These are phyloP conservation scores for Metschnikowia dekortorum DNA, from an alignment of 805 yeast genomes.

Conservation along the genomic window DNA sequence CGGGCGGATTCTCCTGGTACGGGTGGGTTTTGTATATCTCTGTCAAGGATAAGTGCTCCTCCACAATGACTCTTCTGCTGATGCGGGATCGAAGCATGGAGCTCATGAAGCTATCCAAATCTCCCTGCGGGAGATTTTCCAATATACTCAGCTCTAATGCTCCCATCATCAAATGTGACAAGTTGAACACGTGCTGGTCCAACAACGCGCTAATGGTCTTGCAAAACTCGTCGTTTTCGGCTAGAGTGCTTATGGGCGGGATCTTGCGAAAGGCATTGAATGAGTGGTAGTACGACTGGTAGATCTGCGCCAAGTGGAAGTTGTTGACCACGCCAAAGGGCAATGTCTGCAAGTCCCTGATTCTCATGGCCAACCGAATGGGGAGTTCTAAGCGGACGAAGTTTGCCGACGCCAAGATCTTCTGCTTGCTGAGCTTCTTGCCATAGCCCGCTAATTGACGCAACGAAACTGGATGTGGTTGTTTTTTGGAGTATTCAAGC, in stretches of 20 bases:
- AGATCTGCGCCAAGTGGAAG: slow-evolving; percentile 80
- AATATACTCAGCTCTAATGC: slow-evolving; percentile 74
- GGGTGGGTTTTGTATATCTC: slow-evolving; percentile 53
- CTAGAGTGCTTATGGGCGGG: slow-evolving; percentile 60
- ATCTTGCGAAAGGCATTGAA: slow-evolving; percentile 80
- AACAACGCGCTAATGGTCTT: slow-evolving; percentile 56
- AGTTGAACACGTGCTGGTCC: slow-evolving; percentile 73
- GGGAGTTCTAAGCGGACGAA: slow-evolving; percentile 86
- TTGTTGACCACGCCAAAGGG: slow-evolving; percentile 85
- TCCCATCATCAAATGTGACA: slow-evolving; percentile 92
- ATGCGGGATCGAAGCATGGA: slow-evolving; percentile 80
- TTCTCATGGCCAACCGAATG: slow-evolving; percentile 73
- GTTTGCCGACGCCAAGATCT: slow-evolving; percentile 77
- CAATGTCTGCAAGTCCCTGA: slow-evolving; percentile 71
- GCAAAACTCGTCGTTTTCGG: slow-evolving; percentile 75
- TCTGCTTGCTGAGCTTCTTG: slow-evolving; percentile 66
- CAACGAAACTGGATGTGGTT: slow-evolving; percentile 88
- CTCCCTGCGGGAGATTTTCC: slow-evolving; percentile 50
- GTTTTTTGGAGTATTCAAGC: slow-evolving; percentile 54
- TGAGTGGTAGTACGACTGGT: slow-evolving; percentile 83
- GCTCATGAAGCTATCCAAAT: slow-evolving; percentile 71
- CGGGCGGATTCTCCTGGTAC: slow-evolving; percentile 45
- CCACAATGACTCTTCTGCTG: slow-evolving; percentile 83
- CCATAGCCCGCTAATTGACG: slow-evolving; percentile 90
- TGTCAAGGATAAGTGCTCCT: slow-evolving; percentile 82